Evolutionary conservation across 2,329 filamentous ascomycete genomes (phyloP), one percentile per base, ranked within the genome.

Genomic region (Uncinocarpus reesii): DNA sequence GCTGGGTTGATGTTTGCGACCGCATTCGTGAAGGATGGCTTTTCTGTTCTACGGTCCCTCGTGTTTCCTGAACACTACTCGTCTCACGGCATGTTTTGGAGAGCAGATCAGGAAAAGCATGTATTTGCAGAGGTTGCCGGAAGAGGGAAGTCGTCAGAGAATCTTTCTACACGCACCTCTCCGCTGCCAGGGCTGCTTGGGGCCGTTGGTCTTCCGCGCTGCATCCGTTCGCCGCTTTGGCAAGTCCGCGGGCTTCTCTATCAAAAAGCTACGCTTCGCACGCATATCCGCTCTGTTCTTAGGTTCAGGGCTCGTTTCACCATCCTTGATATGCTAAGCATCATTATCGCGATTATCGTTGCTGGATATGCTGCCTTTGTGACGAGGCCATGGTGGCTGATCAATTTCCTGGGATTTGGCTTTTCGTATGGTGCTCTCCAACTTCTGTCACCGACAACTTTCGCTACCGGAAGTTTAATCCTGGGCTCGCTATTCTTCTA

Each of bases 401-500:
- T 86, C 38, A 96, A 96, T 61, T 69, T 94, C 29, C 77, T 95
- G 58, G 89, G 86, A 0, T 86, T 90, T 56, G 84, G 83, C 4
- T 87, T 95, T 68, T 89, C 83, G 55, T 95, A 96, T 60, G 78
- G 79, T 6, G 80, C 85, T 3, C 75, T 95, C 48, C 79, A 90
- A 57, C 69, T 94, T 46, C 79, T 96, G 71, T 94, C 88, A 1
- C 88, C 89, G 0, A 94, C 88, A 0, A 90, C 86, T 0, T 94
- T 95, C 61, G 70, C 77, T 47, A 95, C 86, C 0, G 87, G 87
- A 0, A 84, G 83, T 5, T 65, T 89, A 36, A 80, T 96, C 7
- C 72, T 96, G 1, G 70, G 73, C 7, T 86, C 83, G 0, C 72
- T 96, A 1, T 96, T 96, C 70, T 79, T 94, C 60, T 98, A 98